Percentiles rank a stretch among this genome's conserved stretches.
These are phyloP conservation scores for Diplodia sapinea DNA, from an alignment of 2,329 filamentous ascomycete species.

Conservation along the genomic window DNA sequence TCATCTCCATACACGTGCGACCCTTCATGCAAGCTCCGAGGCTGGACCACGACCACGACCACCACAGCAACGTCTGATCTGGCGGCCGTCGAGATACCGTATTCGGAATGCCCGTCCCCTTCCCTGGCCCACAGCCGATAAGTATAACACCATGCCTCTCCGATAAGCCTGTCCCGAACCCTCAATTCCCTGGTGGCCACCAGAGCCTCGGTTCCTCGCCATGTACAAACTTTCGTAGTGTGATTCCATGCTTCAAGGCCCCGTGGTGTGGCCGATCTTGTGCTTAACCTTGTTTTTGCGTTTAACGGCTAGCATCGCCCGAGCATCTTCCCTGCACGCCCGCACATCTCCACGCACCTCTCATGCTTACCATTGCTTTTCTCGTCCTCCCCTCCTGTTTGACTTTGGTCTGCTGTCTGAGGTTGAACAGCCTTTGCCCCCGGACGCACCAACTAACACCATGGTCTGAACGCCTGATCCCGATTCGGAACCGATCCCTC, in stretches of 20 bases:
- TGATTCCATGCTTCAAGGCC: conserved; percentile 5
- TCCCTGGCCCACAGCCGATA: background rate
- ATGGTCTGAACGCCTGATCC: background rate
- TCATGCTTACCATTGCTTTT: conserved; percentile 5
- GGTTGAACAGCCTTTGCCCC: background rate
- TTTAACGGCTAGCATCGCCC: background rate
- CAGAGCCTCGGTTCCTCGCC: conserved; percentile 4
- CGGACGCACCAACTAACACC: background rate
- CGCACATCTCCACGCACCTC: conserved; percentile 11
- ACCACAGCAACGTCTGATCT: too few species aligned
- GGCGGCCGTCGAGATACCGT: too few species aligned
- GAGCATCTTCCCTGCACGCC: conserved; percentile 9
- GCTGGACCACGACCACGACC: background rate
- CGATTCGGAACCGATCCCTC: background rate
- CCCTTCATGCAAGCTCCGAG: conserved; percentile 1
- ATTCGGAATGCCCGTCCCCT: too few species aligned
- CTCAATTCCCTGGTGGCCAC: background rate
- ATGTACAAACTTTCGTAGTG: background rate
- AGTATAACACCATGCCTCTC: background rate
- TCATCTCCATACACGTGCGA: conserved; percentile 5
- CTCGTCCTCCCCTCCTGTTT: conserved; percentile 16
- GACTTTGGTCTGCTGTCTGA: conserved; percentile 12
- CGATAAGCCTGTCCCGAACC: background rate
- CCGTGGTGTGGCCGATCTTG: conserved; percentile 9
- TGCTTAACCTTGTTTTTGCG: conserved; percentile 10